phyloP scores from a whole-genome alignment of 2,329 filamentous ascomycete genomes.

The Pseudocercospora musae region DNA sequence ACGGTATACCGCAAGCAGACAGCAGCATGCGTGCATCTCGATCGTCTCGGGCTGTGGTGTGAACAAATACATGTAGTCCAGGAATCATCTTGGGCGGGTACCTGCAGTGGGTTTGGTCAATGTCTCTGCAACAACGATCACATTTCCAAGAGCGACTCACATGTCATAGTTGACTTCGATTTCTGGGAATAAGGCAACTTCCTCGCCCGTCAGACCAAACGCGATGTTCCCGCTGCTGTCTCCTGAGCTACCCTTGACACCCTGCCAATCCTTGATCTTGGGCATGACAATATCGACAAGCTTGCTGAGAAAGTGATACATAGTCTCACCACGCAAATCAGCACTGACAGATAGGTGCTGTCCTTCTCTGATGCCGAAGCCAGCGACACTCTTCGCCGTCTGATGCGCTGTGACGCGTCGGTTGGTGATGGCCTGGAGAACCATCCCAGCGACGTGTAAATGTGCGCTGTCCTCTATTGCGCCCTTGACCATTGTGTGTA shows the following conservation, averaged over 20 bases:
- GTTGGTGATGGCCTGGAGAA: conserved; percentile 81
- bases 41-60: conserved; percentile 81
- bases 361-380: conserved; percentile 71
- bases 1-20: conserved; percentile 70
- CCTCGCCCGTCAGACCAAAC: conserved; percentile 73
- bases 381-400: conserved; percentile 66
- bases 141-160: conserved; percentile 54
- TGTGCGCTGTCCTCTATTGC: conserved; percentile 68
- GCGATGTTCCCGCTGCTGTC: conserved; percentile 84
- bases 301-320: conserved; percentile 89
- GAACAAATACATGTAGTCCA: conserved; percentile 76
- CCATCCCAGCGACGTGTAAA: conserved; percentile 78
- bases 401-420: conserved; percentile 67
- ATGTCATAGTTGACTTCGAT: conserved; percentile 89
- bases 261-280: conserved; percentile 93
- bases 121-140: not conserved
- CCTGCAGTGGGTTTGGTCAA: conserved; percentile 42
- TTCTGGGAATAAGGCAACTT: conserved; percentile 84
- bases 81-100: conserved; percentile 74
- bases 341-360: conserved; percentile 73
- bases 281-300: conserved; percentile 86
- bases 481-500: conserved; percentile 70
- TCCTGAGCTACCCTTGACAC: conserved; percentile 71
- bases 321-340: conserved; percentile 72
- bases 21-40: conserved; percentile 77